phyloP scores from a whole-genome alignment of 2,329 filamentous ascomycete genomes.

The Thelonectria discophora region DNA sequence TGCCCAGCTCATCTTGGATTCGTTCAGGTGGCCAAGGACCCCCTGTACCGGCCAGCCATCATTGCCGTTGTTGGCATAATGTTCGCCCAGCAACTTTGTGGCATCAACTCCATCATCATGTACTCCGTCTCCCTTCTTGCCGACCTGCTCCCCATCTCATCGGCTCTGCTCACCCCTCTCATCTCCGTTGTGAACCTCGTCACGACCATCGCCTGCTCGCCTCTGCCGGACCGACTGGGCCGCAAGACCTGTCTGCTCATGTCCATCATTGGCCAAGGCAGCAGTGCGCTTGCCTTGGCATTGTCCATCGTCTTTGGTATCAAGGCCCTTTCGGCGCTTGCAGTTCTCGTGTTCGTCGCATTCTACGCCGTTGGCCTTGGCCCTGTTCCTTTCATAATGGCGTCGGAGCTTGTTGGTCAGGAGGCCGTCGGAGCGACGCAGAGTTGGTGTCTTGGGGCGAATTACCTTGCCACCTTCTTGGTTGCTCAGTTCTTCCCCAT shows the following conservation, averaged over 20 bases:
- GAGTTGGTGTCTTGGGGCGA: slow-evolving; percentile 85
- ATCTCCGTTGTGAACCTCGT: slow-evolving; percentile 88
- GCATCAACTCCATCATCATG: slow-evolving; percentile 98
- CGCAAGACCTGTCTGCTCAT: slow-evolving; percentile 85
- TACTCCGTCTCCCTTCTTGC: slow-evolving; percentile 93
- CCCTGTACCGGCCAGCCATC: slow-evolving; percentile 75
- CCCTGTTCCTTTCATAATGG: slow-evolving; percentile 93
- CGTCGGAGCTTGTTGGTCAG: slow-evolving; percentile 87
- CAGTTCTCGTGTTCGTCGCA: slow-evolving; percentile 85
- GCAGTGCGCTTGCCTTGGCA: slow-evolving; percentile 78
- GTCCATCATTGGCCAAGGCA: slow-evolving; percentile 86
- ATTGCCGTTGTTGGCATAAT: slow-evolving; percentile 89
- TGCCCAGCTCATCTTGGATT: slow-evolving; percentile 63
- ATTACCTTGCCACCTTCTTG: slow-evolving; percentile 89
- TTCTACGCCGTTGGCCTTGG: slow-evolving; percentile 92
- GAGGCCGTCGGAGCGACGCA: slow-evolving; percentile 93
- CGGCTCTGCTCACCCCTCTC: slow-evolving; percentile 83
- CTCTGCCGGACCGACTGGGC: slow-evolving; percentile 86
- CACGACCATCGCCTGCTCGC: slow-evolving; percentile 82
- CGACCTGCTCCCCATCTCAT: slow-evolving; percentile 81
- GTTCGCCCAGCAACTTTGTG: slow-evolving; percentile 90
- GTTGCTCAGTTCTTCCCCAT: slow-evolving; percentile 97
- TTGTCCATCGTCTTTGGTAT: slow-evolving; percentile 78
- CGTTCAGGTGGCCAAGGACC: slow-evolving; percentile 71
- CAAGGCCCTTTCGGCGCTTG: slow-evolving; percentile 80